Percentiles rank a stretch among this genome's conserved stretches.
Evolutionary conservation across 176 grass and related monocot genomes (phyloP).

Genomic region (Luzula sylvatica): DNA sequence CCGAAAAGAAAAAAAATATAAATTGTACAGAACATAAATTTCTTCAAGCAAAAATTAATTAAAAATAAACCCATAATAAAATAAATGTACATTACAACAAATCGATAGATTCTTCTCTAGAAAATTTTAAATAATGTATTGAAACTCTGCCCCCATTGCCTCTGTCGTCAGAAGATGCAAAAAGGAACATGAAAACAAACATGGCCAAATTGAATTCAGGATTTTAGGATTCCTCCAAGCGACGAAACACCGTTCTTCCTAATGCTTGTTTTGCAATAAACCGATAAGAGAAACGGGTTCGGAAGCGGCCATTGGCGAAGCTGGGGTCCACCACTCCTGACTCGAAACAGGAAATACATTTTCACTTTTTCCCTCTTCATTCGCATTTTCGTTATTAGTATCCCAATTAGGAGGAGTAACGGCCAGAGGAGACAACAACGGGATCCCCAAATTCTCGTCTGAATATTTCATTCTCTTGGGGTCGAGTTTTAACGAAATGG

Average conservation of each 20-base stretch:
- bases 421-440: conserved; percentile 21
- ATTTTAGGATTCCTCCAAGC: no score
- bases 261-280: neutral
- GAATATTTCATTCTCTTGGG: neutral
- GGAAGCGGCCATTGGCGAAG: conserved; percentile 22
- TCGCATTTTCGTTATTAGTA: neutral
- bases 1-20: no score
- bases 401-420: neutral
- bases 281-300: conserved; percentile 36
- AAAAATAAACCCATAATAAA: neutral
- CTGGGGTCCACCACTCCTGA: conserved; percentile 38
- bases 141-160: no score
- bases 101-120: no score
- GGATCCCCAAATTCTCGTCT: conserved; percentile 3
- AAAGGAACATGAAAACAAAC: neutral
- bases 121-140: no score
- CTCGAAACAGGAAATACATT: conserved; percentile 7
- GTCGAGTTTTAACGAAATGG: conserved; percentile 53
- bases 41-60: no score
- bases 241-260: no score
- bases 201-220: no score
- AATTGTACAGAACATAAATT: no score
- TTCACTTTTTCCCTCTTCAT: conserved; percentile 20
- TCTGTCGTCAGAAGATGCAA: neutral
- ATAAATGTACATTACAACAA: no score